Base-by-base conservation (phyloP, 2,329 filamentous ascomycete species). In the Fusarium torulosum region DNA sequence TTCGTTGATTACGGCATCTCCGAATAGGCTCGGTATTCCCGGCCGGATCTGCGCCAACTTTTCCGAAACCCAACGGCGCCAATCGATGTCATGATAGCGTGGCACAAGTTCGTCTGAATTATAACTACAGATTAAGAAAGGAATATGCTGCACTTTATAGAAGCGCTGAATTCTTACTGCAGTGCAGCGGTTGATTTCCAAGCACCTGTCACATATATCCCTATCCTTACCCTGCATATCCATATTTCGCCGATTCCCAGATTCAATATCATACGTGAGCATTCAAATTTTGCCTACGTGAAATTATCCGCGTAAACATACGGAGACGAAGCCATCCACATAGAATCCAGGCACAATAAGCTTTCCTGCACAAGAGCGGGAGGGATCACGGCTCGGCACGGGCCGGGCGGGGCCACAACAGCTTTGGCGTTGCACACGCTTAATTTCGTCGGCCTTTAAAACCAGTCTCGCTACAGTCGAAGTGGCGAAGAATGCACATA, bases 321-420 rank as follows among this genome's bases (percentile, higher is more conserved):
- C 17, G 17, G 6, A 19, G 7, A 10, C 17, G 35, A 37, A 37
- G 35, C 35, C 35, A n/a, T 37, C 17, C 8, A 17, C 17, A 9
- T n/a, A 4, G 35, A 19, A 37, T n/a, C n/a, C 3, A 7, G n/a
- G 35, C 35, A 37, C 38, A n/a, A 23, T 7, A 33, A n/a, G 25
- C 6, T 42, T 53, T 40, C 29, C 23, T 21, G 10, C 4, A 14
- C 80, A 82, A 31, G 75, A 70, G 53, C 81, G 75, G 61, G 83
- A 82, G 35, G 17, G 17, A 37, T 17, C 35, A n/a, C 8, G 35
- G 71, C 81, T 82, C 6, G 74, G 72, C 6, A 82, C 77, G 15
- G 79, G 77, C 19, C 75, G 77, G 29, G 77, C 82, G 9, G 84
- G 86, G 45, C 74, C 72, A 25, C 14, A 37, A 37, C 44, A 31